Evolutionary conservation across 768 basidiomycete species (phyloP).

Genomic region (Tylopilus intermedius): DNA sequence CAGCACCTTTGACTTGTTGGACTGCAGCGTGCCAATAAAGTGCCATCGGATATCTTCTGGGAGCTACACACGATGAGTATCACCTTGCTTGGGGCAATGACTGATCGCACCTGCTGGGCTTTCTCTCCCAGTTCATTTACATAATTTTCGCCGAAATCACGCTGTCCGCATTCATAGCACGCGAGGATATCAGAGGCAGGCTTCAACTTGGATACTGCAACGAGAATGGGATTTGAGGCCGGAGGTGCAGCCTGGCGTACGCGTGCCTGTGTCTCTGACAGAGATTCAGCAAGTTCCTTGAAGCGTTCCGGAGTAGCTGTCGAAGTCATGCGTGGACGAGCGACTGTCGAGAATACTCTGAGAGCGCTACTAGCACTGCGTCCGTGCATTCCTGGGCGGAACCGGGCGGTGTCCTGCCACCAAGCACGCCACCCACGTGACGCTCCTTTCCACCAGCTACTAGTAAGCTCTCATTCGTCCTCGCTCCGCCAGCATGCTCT

Average conservation of each 20-base stretch:
- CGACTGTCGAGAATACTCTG: conserved; percentile 4
- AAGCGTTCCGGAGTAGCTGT: conserved; percentile 38
- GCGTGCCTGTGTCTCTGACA: conserved; percentile 48
- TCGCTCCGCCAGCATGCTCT: conserved; percentile 17
- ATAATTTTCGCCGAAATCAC: conserved; percentile 98
- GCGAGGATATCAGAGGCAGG: conserved; percentile 82
- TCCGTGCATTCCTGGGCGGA: no score
- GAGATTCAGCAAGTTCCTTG: conserved; percentile 48
- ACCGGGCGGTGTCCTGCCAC: no score
- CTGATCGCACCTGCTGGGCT: conserved; percentile 54
- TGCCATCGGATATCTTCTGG: conserved; percentile 90
- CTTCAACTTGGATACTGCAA: conserved; percentile 93
- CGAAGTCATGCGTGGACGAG: conserved; percentile 19
- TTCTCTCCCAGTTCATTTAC: conserved; percentile 91
- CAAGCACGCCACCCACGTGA: conserved; percentile 18
- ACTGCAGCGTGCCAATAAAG: conserved; percentile 91
- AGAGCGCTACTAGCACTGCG: neutral
- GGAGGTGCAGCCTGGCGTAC: conserved; percentile 36
- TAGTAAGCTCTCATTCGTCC: neutral
- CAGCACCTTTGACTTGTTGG: conserved; percentile 88
- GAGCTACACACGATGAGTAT: conserved; percentile 47
- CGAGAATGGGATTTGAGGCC: conserved; percentile 41
- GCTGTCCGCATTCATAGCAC: conserved; percentile 75
- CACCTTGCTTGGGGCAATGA: neutral
- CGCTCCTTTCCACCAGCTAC: neutral